Conservation (phyloP, 768 basidiomycete species). For the Kwoniella heveanensis region DNA sequence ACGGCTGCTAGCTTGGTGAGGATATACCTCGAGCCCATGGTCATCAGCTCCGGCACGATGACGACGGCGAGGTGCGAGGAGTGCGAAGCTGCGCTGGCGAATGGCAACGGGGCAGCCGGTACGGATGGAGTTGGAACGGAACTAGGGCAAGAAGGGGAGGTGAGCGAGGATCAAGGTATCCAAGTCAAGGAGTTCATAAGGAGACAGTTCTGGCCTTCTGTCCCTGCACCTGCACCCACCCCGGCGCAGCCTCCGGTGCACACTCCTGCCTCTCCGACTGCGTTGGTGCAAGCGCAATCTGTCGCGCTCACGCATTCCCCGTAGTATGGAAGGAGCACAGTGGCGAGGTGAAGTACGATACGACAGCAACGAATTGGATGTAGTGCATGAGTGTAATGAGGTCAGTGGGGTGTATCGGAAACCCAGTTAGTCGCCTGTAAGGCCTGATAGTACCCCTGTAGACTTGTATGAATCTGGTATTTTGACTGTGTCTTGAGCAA, state of each 20-base stretch:
- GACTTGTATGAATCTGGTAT: too few relatives aligned
- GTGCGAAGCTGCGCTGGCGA: background rate
- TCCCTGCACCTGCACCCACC: background rate
- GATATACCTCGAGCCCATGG: constrained; percentile 4
- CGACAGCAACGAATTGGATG: too few relatives aligned
- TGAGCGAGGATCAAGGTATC: background rate
- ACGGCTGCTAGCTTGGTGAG: constrained; percentile 1
- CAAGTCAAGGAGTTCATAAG: background rate
- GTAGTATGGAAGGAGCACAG: too few relatives aligned
- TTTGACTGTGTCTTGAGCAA: too few relatives aligned
- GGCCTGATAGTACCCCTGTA: too few relatives aligned
- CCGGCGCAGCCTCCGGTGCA: background rate
- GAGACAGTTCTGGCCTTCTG: background rate
- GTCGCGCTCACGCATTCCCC: too few relatives aligned
- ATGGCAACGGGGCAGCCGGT: background rate
- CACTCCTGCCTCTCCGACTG: background rate
- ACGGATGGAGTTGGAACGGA: background rate
- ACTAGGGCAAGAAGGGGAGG: too few relatives aligned
- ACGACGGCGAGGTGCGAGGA: background rate
- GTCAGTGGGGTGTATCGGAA: too few relatives aligned
- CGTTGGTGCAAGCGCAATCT: too few relatives aligned
- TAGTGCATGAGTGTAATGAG: too few relatives aligned
- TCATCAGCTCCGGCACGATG: background rate
- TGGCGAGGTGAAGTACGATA: too few relatives aligned
- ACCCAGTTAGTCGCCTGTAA: too few relatives aligned